These are phyloP conservation scores for Bombardia bombarda DNA, from an alignment of 495 filamentous ascomycete species.

Conservation along the genomic window DNA sequence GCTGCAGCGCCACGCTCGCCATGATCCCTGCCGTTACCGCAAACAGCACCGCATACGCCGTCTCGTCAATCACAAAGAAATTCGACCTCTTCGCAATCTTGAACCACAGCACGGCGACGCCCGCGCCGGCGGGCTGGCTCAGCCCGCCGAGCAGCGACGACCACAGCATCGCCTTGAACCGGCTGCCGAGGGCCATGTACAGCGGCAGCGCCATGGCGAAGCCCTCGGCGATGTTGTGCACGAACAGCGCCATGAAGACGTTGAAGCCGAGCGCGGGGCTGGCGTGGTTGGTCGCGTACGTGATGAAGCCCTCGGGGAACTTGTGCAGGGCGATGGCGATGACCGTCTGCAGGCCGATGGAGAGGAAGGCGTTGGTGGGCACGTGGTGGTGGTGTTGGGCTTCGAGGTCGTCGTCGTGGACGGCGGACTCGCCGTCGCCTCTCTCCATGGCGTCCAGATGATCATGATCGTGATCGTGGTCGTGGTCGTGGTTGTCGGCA, in stretches of 20 bases:
- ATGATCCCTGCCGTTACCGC: slow-evolving; percentile 88
- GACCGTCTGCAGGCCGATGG: slow-evolving; percentile 86
- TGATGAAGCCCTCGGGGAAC: slow-evolving; percentile 96
- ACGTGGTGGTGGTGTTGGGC: slow-evolving; percentile 87
- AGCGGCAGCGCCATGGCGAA: slow-evolving; percentile 90
- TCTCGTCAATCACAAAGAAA: slow-evolving; percentile 51
- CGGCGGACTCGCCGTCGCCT: too few relatives aligned
- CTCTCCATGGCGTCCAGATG: too few relatives aligned
- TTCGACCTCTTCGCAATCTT: slow-evolving; percentile 45
- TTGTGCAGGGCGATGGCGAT: slow-evolving; percentile 95
- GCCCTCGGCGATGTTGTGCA: slow-evolving; percentile 96
- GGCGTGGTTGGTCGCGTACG: slow-evolving; percentile 95
- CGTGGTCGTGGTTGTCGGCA: slow-evolving; percentile 18
- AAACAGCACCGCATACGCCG: slow-evolving; percentile 83
- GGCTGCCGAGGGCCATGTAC: slow-evolving; percentile 74
- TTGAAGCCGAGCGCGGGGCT: slow-evolving; percentile 79
- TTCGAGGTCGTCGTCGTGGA: slow-evolving; percentile 31
- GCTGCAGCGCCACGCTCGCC: slow-evolving; percentile 80
- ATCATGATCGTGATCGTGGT: slow-evolving; percentile 24
- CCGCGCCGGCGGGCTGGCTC: slow-evolving; percentile 80
- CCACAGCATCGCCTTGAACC: slow-evolving; percentile 75
- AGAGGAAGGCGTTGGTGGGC: slow-evolving; percentile 87
- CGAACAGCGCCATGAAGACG: slow-evolving; percentile 91
- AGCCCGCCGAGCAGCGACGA: slow-evolving; percentile 75
- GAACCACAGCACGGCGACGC: slow-evolving; percentile 77